phyloP scores from a whole-genome alignment of 768 basidiomycete genomes.

The Leccinum imitatum region DNA sequence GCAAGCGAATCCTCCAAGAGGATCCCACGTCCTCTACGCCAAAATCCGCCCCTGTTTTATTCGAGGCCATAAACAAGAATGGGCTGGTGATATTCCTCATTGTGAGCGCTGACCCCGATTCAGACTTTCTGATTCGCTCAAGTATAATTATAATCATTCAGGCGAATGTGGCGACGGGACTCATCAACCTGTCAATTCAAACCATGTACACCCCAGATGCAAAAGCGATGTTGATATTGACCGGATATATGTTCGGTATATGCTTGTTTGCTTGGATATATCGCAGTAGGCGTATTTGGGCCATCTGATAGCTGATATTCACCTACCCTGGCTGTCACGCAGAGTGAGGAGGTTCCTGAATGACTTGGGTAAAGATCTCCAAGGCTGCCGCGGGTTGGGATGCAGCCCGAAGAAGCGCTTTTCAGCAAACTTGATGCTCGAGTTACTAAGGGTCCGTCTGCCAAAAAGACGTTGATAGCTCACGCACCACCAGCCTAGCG shows the following conservation, averaged over 20 bases:
- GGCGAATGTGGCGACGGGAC: conserved; percentile 87
- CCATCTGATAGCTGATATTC: conserved; percentile 6
- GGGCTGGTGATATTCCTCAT: conserved; percentile 77
- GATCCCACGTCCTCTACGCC: conserved; percentile 20
- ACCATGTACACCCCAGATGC: conserved; percentile 75
- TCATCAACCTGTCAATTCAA: conserved; percentile 73
- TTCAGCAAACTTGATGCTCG: neutral
- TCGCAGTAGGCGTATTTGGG: conserved; percentile 36
- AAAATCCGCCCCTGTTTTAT: conserved; percentile 45
- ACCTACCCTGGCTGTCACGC: conserved; percentile 24
- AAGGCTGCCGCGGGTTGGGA: conserved; percentile 60
- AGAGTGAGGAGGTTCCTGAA: conserved; percentile 56
- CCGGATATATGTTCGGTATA: conserved; percentile 56
- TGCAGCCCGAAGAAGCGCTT: conserved; percentile 43
- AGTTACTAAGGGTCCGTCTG: neutral
- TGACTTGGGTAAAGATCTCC: conserved; percentile 57
- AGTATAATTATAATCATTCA: conserved; percentile 28
- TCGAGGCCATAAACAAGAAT: conserved; percentile 84
- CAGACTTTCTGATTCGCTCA: neutral
- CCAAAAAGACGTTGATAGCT: too few relatives aligned
- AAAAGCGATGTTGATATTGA: conserved; percentile 61
- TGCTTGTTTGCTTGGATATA: conserved; percentile 64
- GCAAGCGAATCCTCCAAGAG: conserved; percentile 26
- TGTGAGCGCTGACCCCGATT: conserved; percentile 45
- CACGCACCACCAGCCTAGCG: too few relatives aligned